These are phyloP conservation scores for Spergularia bocconei DNA, from an alignment of 148 eudicot genomes.

Conservation along the genomic window DNA sequence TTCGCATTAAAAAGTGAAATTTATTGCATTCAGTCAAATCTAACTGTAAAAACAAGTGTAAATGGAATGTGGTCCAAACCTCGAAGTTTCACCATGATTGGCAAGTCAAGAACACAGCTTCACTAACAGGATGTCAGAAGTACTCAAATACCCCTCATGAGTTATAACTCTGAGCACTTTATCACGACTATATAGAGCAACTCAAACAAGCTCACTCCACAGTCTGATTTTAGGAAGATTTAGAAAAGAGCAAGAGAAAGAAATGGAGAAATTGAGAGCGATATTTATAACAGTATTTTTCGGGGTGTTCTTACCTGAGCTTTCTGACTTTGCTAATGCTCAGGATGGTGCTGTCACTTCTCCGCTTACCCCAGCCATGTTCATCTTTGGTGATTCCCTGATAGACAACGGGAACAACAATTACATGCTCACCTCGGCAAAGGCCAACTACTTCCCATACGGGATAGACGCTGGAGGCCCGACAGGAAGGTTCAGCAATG, in stretches of 20 bases:
- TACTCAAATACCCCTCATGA: slow-evolving; percentile 4
- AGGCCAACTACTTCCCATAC: slow-evolving; percentile 44
- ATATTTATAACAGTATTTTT: slow-evolving; percentile 11
- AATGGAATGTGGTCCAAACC: slow-evolving; percentile 20
- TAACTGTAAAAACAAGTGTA: slow-evolving; percentile 6
- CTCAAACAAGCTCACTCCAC: background rate
- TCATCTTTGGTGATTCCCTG: slow-evolving; percentile 47
- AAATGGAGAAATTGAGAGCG: slow-evolving; percentile 26
- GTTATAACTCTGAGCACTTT: slow-evolving; percentile 10
- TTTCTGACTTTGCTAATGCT: slow-evolving; percentile 16
- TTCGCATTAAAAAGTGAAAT: background rate
- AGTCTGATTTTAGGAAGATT: background rate
- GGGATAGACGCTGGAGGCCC: slow-evolving; percentile 43
- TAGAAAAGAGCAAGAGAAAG: background rate
- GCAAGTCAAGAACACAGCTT: background rate
- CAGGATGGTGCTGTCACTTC: slow-evolving; percentile 27
- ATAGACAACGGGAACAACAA: slow-evolving; percentile 51
- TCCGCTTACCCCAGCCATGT: slow-evolving; percentile 43
- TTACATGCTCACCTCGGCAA: slow-evolving; percentile 34
- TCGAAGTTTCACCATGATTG: slow-evolving; percentile 3
- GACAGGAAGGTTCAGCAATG: slow-evolving; percentile 44
- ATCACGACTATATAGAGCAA: slow-evolving; percentile 20
- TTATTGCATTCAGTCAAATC: background rate
- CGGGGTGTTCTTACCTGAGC: slow-evolving; percentile 25
- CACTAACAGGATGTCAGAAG: slow-evolving; percentile 1